Evolutionary conservation across 148 eudicot genomes (phyloP).

Genomic region (Selenicereus undatus): DNA sequence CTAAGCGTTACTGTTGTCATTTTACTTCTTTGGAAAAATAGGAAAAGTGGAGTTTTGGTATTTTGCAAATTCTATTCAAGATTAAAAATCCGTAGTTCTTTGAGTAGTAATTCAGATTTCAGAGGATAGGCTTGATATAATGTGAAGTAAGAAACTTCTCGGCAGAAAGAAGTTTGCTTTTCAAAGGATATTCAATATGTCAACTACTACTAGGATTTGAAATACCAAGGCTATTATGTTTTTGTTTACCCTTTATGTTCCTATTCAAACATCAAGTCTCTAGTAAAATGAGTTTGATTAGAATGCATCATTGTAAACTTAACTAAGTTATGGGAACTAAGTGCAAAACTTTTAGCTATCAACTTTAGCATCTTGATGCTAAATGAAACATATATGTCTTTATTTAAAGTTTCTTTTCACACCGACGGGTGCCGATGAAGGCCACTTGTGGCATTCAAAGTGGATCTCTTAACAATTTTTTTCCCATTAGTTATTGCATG

Average conservation of each 20-base stretch:
- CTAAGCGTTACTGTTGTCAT: background rate
- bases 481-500: background rate
- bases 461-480: too few relatives aligned
- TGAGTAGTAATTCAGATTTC: background rate
- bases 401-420: too few relatives aligned
- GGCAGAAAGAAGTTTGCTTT: too few relatives aligned
- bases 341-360: background rate
- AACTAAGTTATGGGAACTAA: background rate
- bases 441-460: too few relatives aligned
- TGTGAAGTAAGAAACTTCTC: background rate
- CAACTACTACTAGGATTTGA: background rate
- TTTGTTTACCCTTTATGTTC: background rate
- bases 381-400: too few relatives aligned
- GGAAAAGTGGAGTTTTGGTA: background rate
- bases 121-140: background rate
- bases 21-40: background rate
- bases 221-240: background rate
- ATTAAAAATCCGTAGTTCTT: background rate
- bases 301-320: background rate
- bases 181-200: too few relatives aligned
- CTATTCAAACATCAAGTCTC: background rate
- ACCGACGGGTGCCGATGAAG: too few relatives aligned
- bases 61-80: too few relatives aligned
- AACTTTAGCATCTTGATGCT: background rate
- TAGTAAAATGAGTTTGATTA: background rate